Base-by-base conservation (phyloP, 2,329 filamentous ascomycete species). In the Endoconidiophora laricicola region DNA sequence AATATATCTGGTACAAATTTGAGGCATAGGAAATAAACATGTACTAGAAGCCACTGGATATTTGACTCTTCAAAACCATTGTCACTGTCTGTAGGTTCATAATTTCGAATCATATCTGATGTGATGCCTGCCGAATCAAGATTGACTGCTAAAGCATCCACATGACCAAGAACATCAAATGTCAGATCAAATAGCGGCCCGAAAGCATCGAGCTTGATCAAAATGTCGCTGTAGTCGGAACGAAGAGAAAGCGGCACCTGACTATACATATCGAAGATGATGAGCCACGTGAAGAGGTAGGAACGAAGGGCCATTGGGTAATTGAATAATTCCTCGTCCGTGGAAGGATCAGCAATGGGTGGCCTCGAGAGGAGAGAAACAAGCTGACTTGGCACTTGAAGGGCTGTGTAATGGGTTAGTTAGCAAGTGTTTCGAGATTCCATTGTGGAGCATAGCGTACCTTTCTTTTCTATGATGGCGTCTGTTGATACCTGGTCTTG, bases 401-500 rank as follows among this genome's bases (percentile, higher is more conserved):
- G 29, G 29, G 29, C 29, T 33, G 29, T 33, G 29, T 9, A 33
- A 12, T 33, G 12, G 29, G 29, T 33, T 33, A 16, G 37, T 50
- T 45, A 50, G 48, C 29, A 33, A 33, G 14, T 24, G 23, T 24
- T 26, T 37, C 10, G 9, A 10, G 26, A 20, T n/a, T 38, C 14
- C n/a, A 59, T 58, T 53, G 38, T 23, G 22, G 16, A 7, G 6
- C 9, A 41, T 23, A 22, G 55, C 63, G 56, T 62, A 70, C 70
- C 65, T 53, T 70, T 78, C 62, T 86, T 83, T 33, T 86, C 81
- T 1, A 88, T 62, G n/a, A 79, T 60, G 2, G 73, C 73, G 55
- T 94, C 82, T 29, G 96, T 71, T 0, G 88, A 91, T 1, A 90
- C 70, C 51, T 94, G 76, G 59, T 93, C 83, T 60, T 95, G 90